phyloP scores from a whole-genome alignment of 2,329 filamentous ascomycete species.

The Atkinsonella hypoxylon region DNA sequence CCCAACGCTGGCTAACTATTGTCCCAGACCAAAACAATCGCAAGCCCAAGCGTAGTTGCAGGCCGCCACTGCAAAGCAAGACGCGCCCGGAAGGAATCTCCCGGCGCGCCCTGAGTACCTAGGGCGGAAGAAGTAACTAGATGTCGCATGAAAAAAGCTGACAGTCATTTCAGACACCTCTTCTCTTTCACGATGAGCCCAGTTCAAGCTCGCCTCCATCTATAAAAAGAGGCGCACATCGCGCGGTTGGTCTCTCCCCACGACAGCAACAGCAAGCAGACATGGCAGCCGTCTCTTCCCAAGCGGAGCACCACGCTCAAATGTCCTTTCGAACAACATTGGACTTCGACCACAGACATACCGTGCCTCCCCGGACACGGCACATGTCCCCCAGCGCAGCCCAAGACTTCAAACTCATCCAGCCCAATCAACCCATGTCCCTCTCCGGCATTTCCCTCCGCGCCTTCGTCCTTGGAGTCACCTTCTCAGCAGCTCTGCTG shows the following conservation, averaged over 20 bases:
- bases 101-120: too few species aligned
- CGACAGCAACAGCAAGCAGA: neutral
- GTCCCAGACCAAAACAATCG: too few species aligned
- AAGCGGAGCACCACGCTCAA: neutral
- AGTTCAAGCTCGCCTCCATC: neutral
- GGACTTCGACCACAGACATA: conserved; percentile 3
- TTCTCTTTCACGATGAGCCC: too few species aligned
- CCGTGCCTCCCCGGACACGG: neutral
- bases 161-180: too few species aligned
- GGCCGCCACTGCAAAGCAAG: too few species aligned
- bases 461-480: conserved; percentile 40
- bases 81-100: too few species aligned
- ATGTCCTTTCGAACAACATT: neutral
- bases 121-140: too few species aligned
- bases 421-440: conserved; percentile 39
- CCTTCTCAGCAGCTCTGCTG: conserved; percentile 25
- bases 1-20: too few species aligned
- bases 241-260: neutral
- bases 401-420: conserved; percentile 11
- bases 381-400: neutral
- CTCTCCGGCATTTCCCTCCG: conserved; percentile 48
- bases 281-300: neutral
- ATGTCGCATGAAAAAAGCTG: too few species aligned
- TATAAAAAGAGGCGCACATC: neutral
- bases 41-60: too few species aligned